phyloP scores from a whole-genome alignment of 2,329 filamentous ascomycete genomes.

The Talaromyces sp. region DNA sequence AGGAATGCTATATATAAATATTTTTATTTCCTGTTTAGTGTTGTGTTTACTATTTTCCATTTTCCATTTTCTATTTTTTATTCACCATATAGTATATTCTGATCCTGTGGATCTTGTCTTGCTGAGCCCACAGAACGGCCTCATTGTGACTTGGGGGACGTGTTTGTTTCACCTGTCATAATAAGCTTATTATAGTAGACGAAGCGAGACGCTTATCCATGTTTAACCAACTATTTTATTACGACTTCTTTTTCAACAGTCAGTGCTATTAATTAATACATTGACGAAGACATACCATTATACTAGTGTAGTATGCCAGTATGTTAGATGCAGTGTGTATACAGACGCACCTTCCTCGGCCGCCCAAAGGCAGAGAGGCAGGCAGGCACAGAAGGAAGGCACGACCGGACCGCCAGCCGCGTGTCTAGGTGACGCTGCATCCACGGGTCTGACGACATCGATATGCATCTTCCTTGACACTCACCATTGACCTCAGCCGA shows the following conservation, averaged over 20 bases:
- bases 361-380: neutral
- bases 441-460: neutral
- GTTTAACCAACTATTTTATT: neutral
- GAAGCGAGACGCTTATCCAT: neutral
- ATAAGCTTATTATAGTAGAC: neutral
- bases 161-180: neutral
- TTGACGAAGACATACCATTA: neutral
- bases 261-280: neutral
- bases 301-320: no score
- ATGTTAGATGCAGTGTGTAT: neutral
- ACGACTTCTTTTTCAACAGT: neutral
- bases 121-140: neutral
- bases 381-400: neutral
- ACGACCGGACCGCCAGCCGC: neutral
- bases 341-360: neutral
- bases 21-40: neutral
- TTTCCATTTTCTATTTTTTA: neutral
- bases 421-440: neutral
- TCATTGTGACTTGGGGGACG: neutral
- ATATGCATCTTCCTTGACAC: neutral
- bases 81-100: neutral
- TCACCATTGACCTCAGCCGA: neutral
- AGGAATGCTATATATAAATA: neutral
- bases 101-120: neutral
- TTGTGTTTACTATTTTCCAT: neutral